Conservation (phyloP, 2,329 filamentous ascomycete genomes). For the Aureobasidium vineae region DNA sequence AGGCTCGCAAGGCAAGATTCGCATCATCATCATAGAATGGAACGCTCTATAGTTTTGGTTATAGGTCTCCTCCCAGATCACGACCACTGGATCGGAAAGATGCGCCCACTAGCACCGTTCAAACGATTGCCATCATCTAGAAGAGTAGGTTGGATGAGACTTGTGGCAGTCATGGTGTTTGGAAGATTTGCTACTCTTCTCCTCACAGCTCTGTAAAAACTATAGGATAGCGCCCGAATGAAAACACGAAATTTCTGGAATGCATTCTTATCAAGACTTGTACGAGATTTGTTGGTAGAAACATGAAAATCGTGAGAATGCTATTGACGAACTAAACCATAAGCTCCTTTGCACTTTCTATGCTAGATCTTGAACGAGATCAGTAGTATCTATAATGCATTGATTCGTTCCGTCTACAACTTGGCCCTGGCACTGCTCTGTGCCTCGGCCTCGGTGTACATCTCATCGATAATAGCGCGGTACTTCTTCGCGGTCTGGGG, state of each 20-base stretch:
- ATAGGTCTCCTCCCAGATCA: background rate
- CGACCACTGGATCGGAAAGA: background rate
- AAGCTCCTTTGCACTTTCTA: background rate
- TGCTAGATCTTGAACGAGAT: background rate
- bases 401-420: conserved; percentile 35
- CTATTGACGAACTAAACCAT: background rate
- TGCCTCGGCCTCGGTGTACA: conserved; percentile 57
- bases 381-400: background rate
- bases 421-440: conserved; percentile 47
- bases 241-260: background rate
- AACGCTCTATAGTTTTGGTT: background rate
- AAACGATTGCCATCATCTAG: background rate
- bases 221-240: background rate
- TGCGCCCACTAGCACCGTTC: background rate
- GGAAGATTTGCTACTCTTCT: background rate
- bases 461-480: conserved; percentile 56
- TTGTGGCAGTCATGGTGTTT: background rate
- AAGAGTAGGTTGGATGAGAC: background rate
- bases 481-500: conserved; percentile 65
- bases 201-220: background rate
- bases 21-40: conserved; percentile 24
- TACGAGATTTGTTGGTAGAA: background rate
- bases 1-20: conserved; percentile 48
- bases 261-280: background rate
- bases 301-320: background rate